These are phyloP conservation scores for Achlya hypogyna DNA, from an alignment of 352 stramenopile genomes.

Conservation along the genomic window DNA sequence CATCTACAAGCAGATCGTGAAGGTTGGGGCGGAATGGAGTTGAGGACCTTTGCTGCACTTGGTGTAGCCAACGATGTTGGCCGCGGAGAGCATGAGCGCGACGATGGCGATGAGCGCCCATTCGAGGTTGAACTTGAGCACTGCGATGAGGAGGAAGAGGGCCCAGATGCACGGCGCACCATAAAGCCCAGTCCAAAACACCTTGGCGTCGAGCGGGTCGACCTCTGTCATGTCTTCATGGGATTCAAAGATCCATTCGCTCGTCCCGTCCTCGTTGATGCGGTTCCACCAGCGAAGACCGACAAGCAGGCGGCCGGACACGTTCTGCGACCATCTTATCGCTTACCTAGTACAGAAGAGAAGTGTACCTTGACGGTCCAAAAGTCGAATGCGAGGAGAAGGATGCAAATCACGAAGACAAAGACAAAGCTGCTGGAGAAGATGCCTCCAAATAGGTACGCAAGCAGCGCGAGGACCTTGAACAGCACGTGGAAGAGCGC, in stretches of 20 bases:
- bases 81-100: conserved; percentile 84
- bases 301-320: conserved; percentile 83
- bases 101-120: conserved; percentile 92
- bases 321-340: conserved; percentile 64
- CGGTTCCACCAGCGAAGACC: conserved; percentile 98
- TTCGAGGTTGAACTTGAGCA: conserved; percentile 91
- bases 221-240: conserved; percentile 86
- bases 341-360: no score
- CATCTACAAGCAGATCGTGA: conserved; percentile 27
- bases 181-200: conserved; percentile 97
- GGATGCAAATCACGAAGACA: conserved; percentile 94
- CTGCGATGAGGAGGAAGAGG: conserved; percentile 83
- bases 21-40: neutral
- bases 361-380: conserved; percentile 92
- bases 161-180: conserved; percentile 86
- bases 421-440: conserved; percentile 92
- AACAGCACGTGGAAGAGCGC: conserved; percentile 96
- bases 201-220: conserved; percentile 77
- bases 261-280: conserved; percentile 92
- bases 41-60: conserved; percentile 91
- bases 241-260: conserved; percentile 96
- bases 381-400: conserved; percentile 96
- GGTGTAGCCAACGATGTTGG: conserved; percentile 98
- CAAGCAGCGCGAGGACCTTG: conserved; percentile 88
- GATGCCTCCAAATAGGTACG: conserved; percentile 93